phyloP scores from a whole-genome alignment of 176 grass and related monocot species.

The Pharus latifolius region DNA sequence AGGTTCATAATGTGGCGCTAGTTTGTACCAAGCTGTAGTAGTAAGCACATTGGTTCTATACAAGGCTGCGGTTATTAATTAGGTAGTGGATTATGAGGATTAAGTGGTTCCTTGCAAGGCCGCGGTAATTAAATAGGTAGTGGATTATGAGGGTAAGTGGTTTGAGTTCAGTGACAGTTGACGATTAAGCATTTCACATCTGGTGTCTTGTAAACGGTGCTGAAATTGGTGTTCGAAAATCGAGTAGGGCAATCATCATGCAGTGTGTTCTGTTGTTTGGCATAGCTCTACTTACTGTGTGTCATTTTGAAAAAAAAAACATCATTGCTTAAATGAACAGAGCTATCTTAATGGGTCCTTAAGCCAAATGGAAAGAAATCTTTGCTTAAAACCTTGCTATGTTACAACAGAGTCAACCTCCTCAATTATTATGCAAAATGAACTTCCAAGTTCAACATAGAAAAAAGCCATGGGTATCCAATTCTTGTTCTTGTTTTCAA shows the following conservation, averaged over 20 bases:
- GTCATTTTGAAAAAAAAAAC: not conserved
- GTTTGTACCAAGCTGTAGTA: not conserved
- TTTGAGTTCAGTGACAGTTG: not conserved
- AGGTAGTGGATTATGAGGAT: not conserved
- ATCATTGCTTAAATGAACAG: not conserved
- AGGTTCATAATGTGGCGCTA: not conserved
- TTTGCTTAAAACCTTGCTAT: not conserved
- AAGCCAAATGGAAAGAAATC: not conserved
- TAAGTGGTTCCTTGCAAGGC: not conserved
- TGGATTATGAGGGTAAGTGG: constrained; percentile 1
- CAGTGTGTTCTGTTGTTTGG: not conserved
- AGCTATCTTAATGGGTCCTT: not conserved
- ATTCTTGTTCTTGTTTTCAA: too few relatives aligned
- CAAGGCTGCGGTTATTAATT: not conserved
- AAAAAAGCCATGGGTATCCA: too few relatives aligned
- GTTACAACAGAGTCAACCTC: not conserved
- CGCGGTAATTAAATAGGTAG: not conserved
- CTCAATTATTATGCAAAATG: not conserved
- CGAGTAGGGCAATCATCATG: not conserved
- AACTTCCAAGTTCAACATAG: too few relatives aligned
- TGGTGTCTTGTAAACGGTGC: not conserved
- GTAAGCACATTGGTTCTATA: not conserved
- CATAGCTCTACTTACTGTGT: not conserved
- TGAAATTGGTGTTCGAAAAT: not conserved
- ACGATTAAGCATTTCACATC: not conserved